A percentile compares a stretch with the other conserved stretches of the same genome.
phyloP scores from a whole-genome alignment of 306 rosid genomes.

The Ziziphus jujuba region DNA sequence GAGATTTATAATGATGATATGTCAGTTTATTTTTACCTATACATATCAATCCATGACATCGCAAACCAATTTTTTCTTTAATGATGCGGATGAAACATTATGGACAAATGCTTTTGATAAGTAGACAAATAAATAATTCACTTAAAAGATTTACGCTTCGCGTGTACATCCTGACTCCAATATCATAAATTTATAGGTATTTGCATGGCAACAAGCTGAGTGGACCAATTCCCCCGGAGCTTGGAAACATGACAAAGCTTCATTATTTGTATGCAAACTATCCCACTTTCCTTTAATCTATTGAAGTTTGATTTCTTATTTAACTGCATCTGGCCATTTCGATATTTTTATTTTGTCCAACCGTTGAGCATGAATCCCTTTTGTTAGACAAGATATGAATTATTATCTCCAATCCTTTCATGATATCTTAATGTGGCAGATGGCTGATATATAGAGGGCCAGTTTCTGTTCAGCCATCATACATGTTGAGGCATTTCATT shows the following conservation, averaged over 20 bases:
- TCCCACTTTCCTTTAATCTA: not conserved
- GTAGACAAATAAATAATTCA: no score
- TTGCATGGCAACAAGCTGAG: constrained; percentile 92
- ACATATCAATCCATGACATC: no score
- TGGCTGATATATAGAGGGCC: not conserved
- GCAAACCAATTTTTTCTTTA: no score
- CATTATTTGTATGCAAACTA: constrained; percentile 72
- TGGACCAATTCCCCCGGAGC: constrained; percentile 83
- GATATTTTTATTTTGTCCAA: not conserved
- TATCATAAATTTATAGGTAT: constrained; percentile 54
- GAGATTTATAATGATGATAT: not conserved
- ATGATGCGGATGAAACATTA: not conserved
- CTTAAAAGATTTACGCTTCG: not conserved
- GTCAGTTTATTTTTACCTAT: no score
- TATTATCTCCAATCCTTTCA: no score
- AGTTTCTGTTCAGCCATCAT: not conserved
- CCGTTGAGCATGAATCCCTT: not conserved
- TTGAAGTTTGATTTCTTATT: not conserved
- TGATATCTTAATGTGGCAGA: not conserved
- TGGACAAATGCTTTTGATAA: no score
- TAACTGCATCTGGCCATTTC: not conserved
- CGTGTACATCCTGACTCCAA: constrained; percentile 10
- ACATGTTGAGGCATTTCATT: not conserved
- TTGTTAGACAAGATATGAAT: no score
- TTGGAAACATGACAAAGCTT: constrained; percentile 94